Conservation (phyloP, 208 protist genomes). For the Leishmania arabica region DNA sequence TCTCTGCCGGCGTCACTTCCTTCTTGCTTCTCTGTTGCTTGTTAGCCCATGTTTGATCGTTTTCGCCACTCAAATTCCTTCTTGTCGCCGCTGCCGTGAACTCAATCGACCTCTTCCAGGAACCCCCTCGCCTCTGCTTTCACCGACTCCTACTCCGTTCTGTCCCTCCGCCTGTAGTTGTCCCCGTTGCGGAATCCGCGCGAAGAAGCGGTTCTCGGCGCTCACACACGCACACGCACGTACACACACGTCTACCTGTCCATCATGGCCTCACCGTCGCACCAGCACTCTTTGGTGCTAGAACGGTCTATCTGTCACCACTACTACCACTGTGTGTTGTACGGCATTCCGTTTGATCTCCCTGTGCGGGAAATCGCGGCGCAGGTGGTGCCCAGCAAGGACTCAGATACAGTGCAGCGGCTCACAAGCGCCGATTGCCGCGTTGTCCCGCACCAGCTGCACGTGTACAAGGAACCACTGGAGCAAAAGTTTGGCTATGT, state of each 20-base stretch:
- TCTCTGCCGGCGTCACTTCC: not conserved
- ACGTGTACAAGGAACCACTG: constrained; percentile 83
- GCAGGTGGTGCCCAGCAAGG: constrained; percentile 40
- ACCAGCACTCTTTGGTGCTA: constrained; percentile 13
- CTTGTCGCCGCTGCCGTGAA: not conserved
- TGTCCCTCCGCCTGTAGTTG: not conserved
- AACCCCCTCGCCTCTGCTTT: not conserved
- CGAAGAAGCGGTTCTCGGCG: not conserved
- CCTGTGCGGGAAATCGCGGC: constrained; percentile 42
- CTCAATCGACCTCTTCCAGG: not conserved
- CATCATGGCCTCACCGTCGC: not conserved
- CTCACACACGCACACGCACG: no score
- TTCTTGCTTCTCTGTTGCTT: not conserved
- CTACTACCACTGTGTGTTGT: constrained; percentile 74
- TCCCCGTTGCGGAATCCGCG: not conserved
- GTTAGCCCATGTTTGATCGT: not conserved
- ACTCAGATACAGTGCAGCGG: constrained; percentile 37
- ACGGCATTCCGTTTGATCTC: constrained; percentile 49
- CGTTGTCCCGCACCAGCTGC: constrained; percentile 73
- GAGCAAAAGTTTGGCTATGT: constrained; percentile 77
- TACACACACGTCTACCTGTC: not conserved
- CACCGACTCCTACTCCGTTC: not conserved
- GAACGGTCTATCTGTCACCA: constrained; percentile 36
- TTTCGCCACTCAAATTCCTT: not conserved
- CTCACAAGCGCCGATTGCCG: constrained; percentile 37